phyloP scores from a whole-genome alignment of 2,329 filamentous ascomycete genomes.

The Colletotrichum eleusines region DNA sequence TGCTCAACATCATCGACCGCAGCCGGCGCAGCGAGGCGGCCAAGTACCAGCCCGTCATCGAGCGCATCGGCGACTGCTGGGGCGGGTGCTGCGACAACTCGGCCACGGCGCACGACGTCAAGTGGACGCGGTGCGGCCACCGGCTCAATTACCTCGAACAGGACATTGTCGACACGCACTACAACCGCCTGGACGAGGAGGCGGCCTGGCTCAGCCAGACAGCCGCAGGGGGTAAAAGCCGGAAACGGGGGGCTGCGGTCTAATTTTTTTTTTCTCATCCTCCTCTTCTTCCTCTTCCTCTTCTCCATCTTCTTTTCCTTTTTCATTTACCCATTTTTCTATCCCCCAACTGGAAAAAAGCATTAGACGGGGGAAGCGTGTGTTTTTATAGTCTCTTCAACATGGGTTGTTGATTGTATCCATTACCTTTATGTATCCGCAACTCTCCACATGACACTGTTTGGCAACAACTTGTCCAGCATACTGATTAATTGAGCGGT shows the following conservation, averaged over 20 bases:
- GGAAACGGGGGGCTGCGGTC: conserved; percentile 5
- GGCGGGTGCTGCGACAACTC: conserved; percentile 42
- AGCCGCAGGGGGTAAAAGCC: neutral
- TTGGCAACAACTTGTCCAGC: too few species aligned
- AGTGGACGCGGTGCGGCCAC: conserved; percentile 40
- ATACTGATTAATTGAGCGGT: too few species aligned
- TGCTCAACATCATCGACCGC: conserved; percentile 49
- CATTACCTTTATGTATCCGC: too few species aligned
- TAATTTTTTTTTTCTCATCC: neutral
- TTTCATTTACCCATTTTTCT: too few species aligned
- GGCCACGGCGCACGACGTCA: conserved; percentile 40
- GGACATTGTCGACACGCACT: conserved; percentile 38
- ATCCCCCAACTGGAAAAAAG: too few species aligned
- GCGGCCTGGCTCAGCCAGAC: conserved; percentile 31
- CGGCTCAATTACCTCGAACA: conserved; percentile 41
- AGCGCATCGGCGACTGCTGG: conserved; percentile 43
- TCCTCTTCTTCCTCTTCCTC: neutral
- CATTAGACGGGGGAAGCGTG: conserved; percentile 17
- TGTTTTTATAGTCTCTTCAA: neutral
- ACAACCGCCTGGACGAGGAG: conserved; percentile 36
- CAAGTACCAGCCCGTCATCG: conserved; percentile 34
- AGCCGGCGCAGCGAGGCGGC: conserved; percentile 38
- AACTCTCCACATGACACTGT: too few species aligned
- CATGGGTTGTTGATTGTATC: too few species aligned
- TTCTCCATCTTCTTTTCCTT: neutral